Conservation (phyloP, 805 yeast genomes). For the Yarrowia hollandica region DNA sequence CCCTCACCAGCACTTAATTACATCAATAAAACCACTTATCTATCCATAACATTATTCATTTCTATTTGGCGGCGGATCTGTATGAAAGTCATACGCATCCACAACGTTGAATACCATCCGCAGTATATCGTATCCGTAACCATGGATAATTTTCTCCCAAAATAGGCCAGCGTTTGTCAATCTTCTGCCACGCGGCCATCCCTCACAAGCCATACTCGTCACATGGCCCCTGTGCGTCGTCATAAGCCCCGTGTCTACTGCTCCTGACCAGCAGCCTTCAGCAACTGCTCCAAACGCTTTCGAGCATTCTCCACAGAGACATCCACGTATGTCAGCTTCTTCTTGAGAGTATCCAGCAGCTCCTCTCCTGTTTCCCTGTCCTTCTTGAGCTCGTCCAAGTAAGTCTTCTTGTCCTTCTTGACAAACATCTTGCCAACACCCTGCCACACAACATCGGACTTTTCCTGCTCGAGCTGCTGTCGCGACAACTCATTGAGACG, state of each 20-base stretch:
- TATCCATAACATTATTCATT: not conserved
- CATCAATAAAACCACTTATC: too few relatives aligned
- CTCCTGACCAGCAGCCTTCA: conserved; percentile 22
- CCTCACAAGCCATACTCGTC: too few relatives aligned
- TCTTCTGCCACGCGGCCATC: too few relatives aligned
- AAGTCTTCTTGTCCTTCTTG: conserved; percentile 47
- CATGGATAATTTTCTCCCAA: too few relatives aligned
- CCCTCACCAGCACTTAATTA: too few relatives aligned
- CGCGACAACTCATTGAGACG: conserved; percentile 58
- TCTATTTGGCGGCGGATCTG: too few relatives aligned
- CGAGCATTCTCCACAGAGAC: conserved; percentile 76
- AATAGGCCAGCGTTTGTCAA: too few relatives aligned
- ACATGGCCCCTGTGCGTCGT: too few relatives aligned
- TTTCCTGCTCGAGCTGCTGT: conserved; percentile 51
- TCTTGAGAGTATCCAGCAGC: conserved; percentile 57
- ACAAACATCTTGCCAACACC: conserved; percentile 73
- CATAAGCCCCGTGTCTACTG: too few relatives aligned
- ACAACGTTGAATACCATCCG: too few relatives aligned
- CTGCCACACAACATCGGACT: conserved; percentile 63
- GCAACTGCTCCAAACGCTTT: conserved; percentile 55
- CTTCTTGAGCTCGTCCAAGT: conserved; percentile 49
- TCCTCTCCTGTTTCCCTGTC: conserved; percentile 61
- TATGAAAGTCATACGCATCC: too few relatives aligned
- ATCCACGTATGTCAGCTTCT: conserved; percentile 70
- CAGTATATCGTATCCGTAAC: too few relatives aligned